Evolutionary conservation across 495 filamentous ascomycete species (phyloP).

Genomic region (Penicillium bialowiezense): DNA sequence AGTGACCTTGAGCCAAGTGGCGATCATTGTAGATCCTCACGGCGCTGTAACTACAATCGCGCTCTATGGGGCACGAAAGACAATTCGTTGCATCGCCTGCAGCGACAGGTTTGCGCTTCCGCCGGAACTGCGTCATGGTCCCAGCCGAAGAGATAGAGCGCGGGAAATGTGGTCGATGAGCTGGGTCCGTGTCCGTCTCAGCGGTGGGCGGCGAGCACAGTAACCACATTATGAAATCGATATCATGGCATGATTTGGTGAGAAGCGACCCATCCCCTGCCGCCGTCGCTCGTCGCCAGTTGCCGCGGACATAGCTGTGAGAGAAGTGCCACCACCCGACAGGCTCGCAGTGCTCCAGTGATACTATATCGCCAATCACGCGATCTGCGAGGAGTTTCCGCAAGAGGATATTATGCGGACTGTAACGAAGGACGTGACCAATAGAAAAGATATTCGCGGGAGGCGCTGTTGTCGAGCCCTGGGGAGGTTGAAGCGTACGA

Average conservation of each 20-base stretch:
- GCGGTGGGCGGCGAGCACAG: conserved; percentile 34
- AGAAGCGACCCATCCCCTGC: conserved; percentile 58
- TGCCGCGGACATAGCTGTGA: conserved; percentile 90
- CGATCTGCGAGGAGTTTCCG: conserved; percentile 68
- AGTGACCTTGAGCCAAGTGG: conserved; percentile 58
- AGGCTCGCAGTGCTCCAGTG: conserved; percentile 87
- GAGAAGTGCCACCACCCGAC: conserved; percentile 96
- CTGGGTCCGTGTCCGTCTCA: conserved; percentile 5
- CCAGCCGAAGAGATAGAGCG: conserved; percentile 69
- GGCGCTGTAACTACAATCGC: conserved; percentile 77
- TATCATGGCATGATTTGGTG: conserved; percentile 93
- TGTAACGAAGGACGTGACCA: conserved; percentile 77
- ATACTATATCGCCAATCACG: conserved; percentile 78
- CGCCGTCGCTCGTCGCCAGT: conserved; percentile 79
- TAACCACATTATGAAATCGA: conserved; percentile 89
- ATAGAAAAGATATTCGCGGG: conserved; percentile 64
- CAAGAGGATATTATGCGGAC: conserved; percentile 84
- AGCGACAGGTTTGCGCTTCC: conserved; percentile 63
- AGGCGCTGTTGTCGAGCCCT: conserved; percentile 4
- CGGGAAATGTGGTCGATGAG: conserved; percentile 64
- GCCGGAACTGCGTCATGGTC: conserved; percentile 61
- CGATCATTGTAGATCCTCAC: conserved; percentile 69
- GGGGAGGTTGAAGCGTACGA: conserved; percentile 41
- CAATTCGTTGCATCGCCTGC: conserved; percentile 86
- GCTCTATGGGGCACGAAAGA: conserved; percentile 70